Evolutionary conservation across 108 stramenopile species (phyloP).

Genomic region (Cyclotella cryptica): DNA sequence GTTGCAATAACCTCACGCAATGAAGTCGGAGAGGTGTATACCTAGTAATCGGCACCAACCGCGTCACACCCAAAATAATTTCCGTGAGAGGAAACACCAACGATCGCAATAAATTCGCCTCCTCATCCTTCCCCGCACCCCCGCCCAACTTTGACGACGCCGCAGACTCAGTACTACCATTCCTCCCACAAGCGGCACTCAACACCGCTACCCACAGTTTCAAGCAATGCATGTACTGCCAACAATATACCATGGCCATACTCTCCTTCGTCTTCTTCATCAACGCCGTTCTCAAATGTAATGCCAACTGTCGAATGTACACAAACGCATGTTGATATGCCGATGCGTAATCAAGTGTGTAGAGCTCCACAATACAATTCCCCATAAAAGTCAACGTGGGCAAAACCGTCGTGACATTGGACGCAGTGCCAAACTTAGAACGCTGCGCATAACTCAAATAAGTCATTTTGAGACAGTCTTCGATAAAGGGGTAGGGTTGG

Average conservation of each 20-base stretch:
- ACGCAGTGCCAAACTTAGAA: slow-evolving; percentile 86
- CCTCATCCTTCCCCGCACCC: slow-evolving; percentile 50
- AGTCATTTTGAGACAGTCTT: slow-evolving; percentile 88
- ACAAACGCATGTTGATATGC: slow-evolving; percentile 99
- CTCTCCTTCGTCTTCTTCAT: slow-evolving; percentile 91
- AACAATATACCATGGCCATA: slow-evolving; percentile 84
- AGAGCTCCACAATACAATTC: slow-evolving; percentile 95
- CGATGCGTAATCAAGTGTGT: slow-evolving; percentile 90
- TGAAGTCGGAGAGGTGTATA: slow-evolving; percentile 92
- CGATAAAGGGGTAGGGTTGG: slow-evolving; percentile 93
- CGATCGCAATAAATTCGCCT: slow-evolving; percentile 72
- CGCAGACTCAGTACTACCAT: slow-evolving; percentile 26
- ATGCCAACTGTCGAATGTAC: slow-evolving; percentile 96
- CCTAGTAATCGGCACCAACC: slow-evolving; percentile 79
- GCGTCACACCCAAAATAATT: slow-evolving; percentile 84
- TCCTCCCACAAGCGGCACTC: slow-evolving; percentile 66
- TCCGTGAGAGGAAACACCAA: slow-evolving; percentile 91
- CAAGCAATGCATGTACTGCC: slow-evolving; percentile 96
- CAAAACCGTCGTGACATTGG: slow-evolving; percentile 65
- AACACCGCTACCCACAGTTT: slow-evolving; percentile 95
- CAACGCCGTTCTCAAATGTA: slow-evolving; percentile 93
- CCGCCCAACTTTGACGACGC: slow-evolving; percentile 49
- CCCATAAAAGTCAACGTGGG: slow-evolving; percentile 93
- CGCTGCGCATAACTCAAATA: slow-evolving; percentile 94
- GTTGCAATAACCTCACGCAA: slow-evolving; percentile 90